Conservation (phyloP, 1,139 yeast genomes). For the Insectozyma bohioensis region DNA sequence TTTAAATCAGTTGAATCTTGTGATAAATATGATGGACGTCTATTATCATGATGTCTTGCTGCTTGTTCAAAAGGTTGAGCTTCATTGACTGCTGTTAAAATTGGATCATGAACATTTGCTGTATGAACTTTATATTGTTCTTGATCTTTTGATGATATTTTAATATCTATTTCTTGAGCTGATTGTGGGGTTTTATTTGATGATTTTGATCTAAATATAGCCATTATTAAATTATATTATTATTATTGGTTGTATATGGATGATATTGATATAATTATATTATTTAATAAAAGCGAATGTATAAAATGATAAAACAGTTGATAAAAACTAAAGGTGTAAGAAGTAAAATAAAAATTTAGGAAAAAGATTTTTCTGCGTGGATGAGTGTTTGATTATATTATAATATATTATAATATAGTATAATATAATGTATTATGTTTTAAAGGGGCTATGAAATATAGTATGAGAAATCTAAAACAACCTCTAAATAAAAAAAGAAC, state of each 20-base stretch:
- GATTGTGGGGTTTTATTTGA: conserved; percentile 14
- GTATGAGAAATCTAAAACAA: no score
- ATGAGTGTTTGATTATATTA: not conserved
- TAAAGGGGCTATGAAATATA: no score
- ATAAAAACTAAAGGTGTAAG: no score
- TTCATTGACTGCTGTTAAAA: conserved; percentile 86
- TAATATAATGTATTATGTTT: no score
- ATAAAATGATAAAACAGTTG: no score
- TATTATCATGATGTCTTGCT: conserved; percentile 32
- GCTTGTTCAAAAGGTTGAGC: conserved; percentile 94
- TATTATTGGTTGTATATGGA: not conserved
- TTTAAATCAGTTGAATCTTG: conserved; percentile 49
- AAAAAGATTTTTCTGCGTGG: not conserved
- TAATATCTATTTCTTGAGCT: conserved; percentile 28
- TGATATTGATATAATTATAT: not conserved
- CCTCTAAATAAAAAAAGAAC: no score
- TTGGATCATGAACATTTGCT: conserved; percentile 80
- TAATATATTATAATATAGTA: no score
- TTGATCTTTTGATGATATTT: conserved; percentile 32
- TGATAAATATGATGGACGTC: conserved; percentile 41
- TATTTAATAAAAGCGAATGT: not conserved
- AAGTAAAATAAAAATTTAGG: not conserved
- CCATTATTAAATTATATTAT: conserved; percentile 22
- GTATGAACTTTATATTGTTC: conserved; percentile 48
- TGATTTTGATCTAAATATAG: conserved; percentile 41